Evolutionary conservation across 2,329 filamentous ascomycete genomes (phyloP), one percentile per base, ranked within the genome.

Genomic region (Purpureocillium lavendulum): DNA sequence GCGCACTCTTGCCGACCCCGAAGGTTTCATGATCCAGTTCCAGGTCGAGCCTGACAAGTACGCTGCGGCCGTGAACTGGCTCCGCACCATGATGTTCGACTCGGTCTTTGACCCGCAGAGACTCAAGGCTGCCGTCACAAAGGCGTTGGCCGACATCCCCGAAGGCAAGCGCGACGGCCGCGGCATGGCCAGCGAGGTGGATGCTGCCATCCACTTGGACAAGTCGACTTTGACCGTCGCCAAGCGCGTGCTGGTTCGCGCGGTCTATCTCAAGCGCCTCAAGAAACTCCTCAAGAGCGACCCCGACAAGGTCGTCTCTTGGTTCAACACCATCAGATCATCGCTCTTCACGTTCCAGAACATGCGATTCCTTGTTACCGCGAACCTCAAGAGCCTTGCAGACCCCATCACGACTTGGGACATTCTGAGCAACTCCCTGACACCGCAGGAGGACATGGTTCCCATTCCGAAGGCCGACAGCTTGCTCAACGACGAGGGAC

Each of bases 31-130:
- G 42, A 78, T 97, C 36, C 78, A 81, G 47, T 84, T 98, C 62
- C 82, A 92, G 51, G 80, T 92, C 7, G 92, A 98, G 60, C 77
- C 82, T 0, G 81, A 90, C 38, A 95, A 94, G 61, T 97, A 97
- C 58, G 70, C 77, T 33, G 80, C 80, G 0, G 81, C 86, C 2
- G 83, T 97, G 41, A 71, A 80, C 44, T 96, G 89, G 87, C 71
- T 96, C 11, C 81, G 80, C 15, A 84, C 85, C 11, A 75, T 97
- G 61, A 82, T 95, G 59, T 94, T 90, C 57, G 82, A 94, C 57
- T 84, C 86, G 30, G 71, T 96, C 38, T 95, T 97, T 53, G 90
- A 97, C 52, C 73, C 82, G 3, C 65, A 68, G 36, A 69, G 79
- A 17, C 66, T 83, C 37, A 74, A 73, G 49, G 76, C 85, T 46